Conservation (phyloP, 768 basidiomycete genomes). For the Hygrocybe coccinea region DNA sequence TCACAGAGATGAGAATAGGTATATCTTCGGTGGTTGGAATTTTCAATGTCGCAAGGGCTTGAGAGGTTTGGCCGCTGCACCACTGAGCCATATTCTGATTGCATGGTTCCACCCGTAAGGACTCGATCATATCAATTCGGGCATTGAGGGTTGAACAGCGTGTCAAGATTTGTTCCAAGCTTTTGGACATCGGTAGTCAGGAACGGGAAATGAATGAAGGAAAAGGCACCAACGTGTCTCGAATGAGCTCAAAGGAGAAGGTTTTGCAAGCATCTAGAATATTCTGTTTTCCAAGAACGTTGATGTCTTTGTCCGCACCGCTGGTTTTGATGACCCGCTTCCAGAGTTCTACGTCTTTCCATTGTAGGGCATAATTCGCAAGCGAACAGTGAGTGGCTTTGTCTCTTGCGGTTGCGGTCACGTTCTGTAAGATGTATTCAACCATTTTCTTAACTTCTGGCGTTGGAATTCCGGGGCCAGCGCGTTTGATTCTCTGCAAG, state of each 20-base stretch:
- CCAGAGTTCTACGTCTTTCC: slow-evolving; percentile 28
- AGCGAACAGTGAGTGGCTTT: slow-evolving; percentile 14
- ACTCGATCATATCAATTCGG: slow-evolving; percentile 19
- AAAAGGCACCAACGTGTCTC: slow-evolving; percentile 15
- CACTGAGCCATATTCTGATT: slow-evolving; percentile 17
- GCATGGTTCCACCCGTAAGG: slow-evolving; percentile 11
- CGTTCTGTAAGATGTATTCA: slow-evolving; percentile 13
- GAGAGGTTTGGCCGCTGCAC: slow-evolving; percentile 16
- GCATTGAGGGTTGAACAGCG: slow-evolving; percentile 11
- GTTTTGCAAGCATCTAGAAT: slow-evolving; percentile 19
- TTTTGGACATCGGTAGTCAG: slow-evolving; percentile 4
- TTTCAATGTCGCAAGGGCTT: slow-evolving; percentile 19
- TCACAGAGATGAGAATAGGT: slow-evolving; percentile 21
- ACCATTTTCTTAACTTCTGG: slow-evolving; percentile 13
- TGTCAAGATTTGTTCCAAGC: slow-evolving; percentile 20
- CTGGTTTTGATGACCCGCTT: slow-evolving; percentile 18
- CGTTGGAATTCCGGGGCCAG: slow-evolving; percentile 10
- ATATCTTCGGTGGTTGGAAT: slow-evolving; percentile 18
- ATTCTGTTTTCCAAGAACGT: slow-evolving; percentile 6
- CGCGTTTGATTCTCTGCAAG: slow-evolving; percentile 16
- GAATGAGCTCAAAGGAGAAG: slow-evolving; percentile 23
- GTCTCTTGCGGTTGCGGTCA: background rate
- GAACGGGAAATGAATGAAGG: background rate
- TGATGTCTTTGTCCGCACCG: slow-evolving; percentile 10
- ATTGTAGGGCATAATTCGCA: slow-evolving; percentile 22